Conservation (phyloP, 306 rosid species). For the Quercus dentata region DNA sequence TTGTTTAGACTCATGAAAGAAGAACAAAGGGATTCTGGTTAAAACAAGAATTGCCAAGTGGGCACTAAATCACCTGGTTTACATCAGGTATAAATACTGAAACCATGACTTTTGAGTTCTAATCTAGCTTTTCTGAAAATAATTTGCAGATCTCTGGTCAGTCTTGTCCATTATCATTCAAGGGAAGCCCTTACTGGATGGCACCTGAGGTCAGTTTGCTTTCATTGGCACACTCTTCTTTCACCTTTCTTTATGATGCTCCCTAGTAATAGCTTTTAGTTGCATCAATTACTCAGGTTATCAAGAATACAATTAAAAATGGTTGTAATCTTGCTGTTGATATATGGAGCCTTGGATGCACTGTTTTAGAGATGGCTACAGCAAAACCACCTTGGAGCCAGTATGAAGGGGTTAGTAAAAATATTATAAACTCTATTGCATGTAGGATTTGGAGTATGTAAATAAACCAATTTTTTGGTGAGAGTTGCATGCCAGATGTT, state of each 20-base stretch:
- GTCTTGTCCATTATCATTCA: conserved; percentile 87
- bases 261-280: conserved; percentile 11
- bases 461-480: not conserved
- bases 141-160: conserved; percentile 80
- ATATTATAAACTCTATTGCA: not conserved
- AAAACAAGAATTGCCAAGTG: not conserved
- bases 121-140: conserved; percentile 19
- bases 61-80: not conserved
- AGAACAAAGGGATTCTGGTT: not conserved
- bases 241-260: not conserved
- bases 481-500: not conserved
- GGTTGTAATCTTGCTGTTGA: conserved; percentile 95
- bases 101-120: conserved; percentile 21
- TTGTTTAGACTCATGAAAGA: not conserved
- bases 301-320: conserved; percentile 56
- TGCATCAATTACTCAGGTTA: conserved; percentile 50
- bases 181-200: conserved; percentile 99
- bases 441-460: not conserved
- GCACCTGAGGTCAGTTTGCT: conserved; percentile 85
- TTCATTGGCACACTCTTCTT: not conserved
- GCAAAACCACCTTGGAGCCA: conserved; percentile 99
- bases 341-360: conserved; percentile 99
- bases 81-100: not conserved
- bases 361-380: conserved; percentile 99
- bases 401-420: conserved; percentile 89